Evolutionary conservation across 2,329 filamentous ascomycete genomes (phyloP).

Genomic region (Ciborinia camelliae): DNA sequence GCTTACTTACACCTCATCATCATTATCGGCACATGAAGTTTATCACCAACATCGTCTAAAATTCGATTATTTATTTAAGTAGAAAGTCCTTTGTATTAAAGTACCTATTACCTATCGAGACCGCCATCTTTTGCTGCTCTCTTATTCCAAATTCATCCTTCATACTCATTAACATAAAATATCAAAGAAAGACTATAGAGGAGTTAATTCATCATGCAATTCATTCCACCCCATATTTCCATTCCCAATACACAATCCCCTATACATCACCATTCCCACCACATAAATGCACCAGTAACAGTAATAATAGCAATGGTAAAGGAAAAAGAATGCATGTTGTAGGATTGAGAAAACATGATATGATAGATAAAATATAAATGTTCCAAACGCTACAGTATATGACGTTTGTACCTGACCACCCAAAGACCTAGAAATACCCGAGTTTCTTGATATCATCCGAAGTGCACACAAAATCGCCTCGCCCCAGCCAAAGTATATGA

Average conservation of each 20-base stretch:
- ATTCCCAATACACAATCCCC: neutral
- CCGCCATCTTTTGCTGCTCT: neutral
- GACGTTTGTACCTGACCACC: slow-evolving; percentile 17
- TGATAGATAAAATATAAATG: neutral
- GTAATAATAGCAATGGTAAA: neutral
- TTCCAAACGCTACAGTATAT: neutral
- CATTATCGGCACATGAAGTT: neutral
- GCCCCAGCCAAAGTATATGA: slow-evolving; percentile 19
- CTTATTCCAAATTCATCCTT: neutral
- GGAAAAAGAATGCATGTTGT: neutral
- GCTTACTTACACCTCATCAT: neutral
- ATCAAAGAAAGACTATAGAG: no score
- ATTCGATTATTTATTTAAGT: neutral
- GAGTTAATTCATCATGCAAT: no score
- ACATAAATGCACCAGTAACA: neutral
- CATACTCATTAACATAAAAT: neutral
- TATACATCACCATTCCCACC: neutral
- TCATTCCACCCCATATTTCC: no score
- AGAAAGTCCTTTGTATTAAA: neutral
- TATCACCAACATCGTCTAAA: neutral
- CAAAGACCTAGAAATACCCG: slow-evolving; percentile 14
- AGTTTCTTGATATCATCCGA: slow-evolving; percentile 21
- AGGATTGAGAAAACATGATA: neutral
- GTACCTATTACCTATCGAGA: neutral
- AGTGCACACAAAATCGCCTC: slow-evolving; percentile 20